A percentile compares a stretch with the other conserved stretches of the same genome.
These are phyloP conservation scores for Colletotrichum karsti DNA, from an alignment of 2,329 filamentous ascomycete genomes.

Conservation along the genomic window DNA sequence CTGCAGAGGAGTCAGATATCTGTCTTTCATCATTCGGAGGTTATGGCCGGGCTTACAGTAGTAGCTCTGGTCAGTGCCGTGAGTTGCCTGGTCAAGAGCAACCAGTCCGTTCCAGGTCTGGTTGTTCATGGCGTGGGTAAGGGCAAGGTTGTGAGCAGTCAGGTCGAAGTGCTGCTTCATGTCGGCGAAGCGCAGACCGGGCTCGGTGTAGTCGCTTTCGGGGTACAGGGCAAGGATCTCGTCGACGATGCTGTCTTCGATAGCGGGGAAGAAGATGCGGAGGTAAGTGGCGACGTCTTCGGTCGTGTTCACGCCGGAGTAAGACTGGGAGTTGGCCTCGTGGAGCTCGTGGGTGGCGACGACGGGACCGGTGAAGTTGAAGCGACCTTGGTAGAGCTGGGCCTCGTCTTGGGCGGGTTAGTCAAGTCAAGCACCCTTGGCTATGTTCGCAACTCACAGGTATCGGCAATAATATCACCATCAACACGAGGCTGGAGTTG, in stretches of 20 bases:
- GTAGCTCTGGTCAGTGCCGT: constrained; percentile 15
- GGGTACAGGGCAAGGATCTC: constrained; percentile 45
- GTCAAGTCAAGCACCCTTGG: no score
- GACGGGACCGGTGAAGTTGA: constrained; percentile 34
- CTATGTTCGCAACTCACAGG: no score
- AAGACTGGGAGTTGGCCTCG: constrained; percentile 58
- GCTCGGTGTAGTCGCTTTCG: constrained; percentile 2
- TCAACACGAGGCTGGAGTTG: constrained; percentile 46
- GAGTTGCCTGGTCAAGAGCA: not conserved
- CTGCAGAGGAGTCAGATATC: not conserved
- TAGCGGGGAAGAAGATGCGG: constrained; percentile 31
- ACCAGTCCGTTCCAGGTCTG: constrained; percentile 3
- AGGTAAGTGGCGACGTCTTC: constrained; percentile 49
- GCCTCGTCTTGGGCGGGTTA: no score
- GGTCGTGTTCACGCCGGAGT: constrained; percentile 50
- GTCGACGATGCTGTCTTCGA: constrained; percentile 35
- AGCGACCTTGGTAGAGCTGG: constrained; percentile 37
- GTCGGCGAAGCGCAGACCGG: constrained; percentile 4
- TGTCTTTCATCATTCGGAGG: not conserved
- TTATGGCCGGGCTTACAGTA: not conserved
- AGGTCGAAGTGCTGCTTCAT: constrained; percentile 9
- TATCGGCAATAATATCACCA: constrained; percentile 39
- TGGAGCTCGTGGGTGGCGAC: constrained; percentile 36
- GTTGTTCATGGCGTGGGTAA: constrained; percentile 10
- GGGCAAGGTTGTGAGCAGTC: constrained; percentile 4